Evolutionary conservation across 1,139 yeast species (phyloP).

Genomic region (Lodderomyces margitis): DNA sequence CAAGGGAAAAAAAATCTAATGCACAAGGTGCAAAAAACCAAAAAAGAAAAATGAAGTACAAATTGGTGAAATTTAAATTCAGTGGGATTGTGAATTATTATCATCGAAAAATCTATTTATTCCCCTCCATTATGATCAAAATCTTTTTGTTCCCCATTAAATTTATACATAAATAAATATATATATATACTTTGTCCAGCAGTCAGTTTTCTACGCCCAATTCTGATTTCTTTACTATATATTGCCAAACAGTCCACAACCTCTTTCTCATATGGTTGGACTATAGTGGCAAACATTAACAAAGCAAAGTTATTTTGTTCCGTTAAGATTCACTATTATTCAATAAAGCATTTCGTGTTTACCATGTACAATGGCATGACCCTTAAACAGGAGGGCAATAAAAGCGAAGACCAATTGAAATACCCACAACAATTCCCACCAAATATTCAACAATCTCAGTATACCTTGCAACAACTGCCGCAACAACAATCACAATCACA

Average conservation of each 20-base stretch:
- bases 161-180: no score
- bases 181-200: no score
- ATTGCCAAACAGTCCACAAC: no score
- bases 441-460: slow-evolving; percentile 5
- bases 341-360: no score
- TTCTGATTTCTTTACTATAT: no score
- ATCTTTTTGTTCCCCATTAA: no score
- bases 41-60: background rate
- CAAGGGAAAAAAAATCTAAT: background rate
- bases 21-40: slow-evolving; percentile 1
- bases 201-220: no score
- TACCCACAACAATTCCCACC: slow-evolving; percentile 5
- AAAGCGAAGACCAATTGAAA: slow-evolving; percentile 1
- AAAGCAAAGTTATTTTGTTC: no score
- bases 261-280: background rate
- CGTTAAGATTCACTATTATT: no score
- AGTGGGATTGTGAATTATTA: no score
- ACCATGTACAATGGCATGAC: slow-evolving; percentile 1
- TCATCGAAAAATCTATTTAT: background rate
- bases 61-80: background rate
- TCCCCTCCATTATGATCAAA: background rate
- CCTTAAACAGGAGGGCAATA: background rate
- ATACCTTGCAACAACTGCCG: slow-evolving; percentile 1
- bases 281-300: no score
- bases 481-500: slow-evolving; percentile 8